Conservation (phyloP, 352 stramenopile genomes). For the Globisporangium canariense region DNA sequence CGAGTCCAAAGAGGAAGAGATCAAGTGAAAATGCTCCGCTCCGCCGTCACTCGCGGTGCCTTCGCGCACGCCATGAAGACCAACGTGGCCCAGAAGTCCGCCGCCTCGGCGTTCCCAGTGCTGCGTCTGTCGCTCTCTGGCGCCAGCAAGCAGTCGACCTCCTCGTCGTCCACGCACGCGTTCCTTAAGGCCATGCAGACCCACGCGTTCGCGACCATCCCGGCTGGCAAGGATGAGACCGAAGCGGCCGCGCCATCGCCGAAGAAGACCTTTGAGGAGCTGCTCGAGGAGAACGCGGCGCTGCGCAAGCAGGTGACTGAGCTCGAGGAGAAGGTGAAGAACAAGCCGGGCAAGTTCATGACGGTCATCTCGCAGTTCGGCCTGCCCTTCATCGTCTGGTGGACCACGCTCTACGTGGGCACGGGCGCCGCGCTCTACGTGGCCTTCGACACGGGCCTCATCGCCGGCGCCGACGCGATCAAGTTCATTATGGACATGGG, state of each 20-base stretch:
- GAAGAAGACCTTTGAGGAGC: slow-evolving; percentile 63
- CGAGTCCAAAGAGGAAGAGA: neutral
- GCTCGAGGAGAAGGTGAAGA: slow-evolving; percentile 52
- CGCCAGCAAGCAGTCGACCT: slow-evolving; percentile 1
- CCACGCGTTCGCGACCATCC: slow-evolving; percentile 52
- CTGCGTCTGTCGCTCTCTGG: slow-evolving; percentile 14
- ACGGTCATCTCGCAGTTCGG: slow-evolving; percentile 81
- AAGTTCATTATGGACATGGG: slow-evolving; percentile 82
- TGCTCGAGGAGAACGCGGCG: slow-evolving; percentile 70
- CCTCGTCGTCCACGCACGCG: slow-evolving; percentile 7
- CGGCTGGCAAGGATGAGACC: slow-evolving; percentile 26
- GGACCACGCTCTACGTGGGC: slow-evolving; percentile 70
- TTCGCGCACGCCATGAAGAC: slow-evolving; percentile 12
- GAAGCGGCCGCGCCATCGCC: slow-evolving; percentile 7
- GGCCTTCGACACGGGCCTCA: slow-evolving; percentile 65
- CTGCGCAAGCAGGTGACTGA: slow-evolving; percentile 68
- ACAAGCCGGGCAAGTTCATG: slow-evolving; percentile 78
- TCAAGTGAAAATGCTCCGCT: slow-evolving; percentile 12
- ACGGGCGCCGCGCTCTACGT: slow-evolving; percentile 73
- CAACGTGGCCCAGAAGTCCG: neutral
- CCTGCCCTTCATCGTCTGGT: slow-evolving; percentile 82
- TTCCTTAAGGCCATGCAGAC: slow-evolving; percentile 33
- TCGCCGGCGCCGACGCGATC: slow-evolving; percentile 76
- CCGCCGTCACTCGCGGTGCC: slow-evolving; percentile 9
- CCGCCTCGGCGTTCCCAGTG: slow-evolving; percentile 9